phyloP scores from a whole-genome alignment of 306 rosid species.

The Dalbergia oliveri region DNA sequence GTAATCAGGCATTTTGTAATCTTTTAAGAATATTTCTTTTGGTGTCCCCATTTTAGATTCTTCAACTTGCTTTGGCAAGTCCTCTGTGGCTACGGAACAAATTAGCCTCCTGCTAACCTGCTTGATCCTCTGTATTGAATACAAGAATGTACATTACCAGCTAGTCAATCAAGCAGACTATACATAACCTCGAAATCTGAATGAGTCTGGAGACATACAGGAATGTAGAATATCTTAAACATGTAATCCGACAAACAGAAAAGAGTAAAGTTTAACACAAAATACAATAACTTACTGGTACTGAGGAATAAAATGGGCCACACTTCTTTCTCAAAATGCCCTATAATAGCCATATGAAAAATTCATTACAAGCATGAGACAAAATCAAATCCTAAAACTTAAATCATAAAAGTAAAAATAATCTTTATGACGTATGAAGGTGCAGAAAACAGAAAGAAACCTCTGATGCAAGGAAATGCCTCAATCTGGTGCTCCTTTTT shows the following conservation, averaged over 20 bases:
- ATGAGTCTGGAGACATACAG: slow-evolving; percentile 18
- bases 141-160: slow-evolving; percentile 43
- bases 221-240: slow-evolving; percentile 1
- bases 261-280: slow-evolving; percentile 17
- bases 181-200: neutral
- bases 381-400: neutral
- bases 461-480: slow-evolving; percentile 68
- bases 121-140: slow-evolving; percentile 63
- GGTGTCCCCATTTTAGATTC: slow-evolving; percentile 81
- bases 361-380: slow-evolving; percentile 28
- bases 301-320: slow-evolving; percentile 49
- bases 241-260: slow-evolving; percentile 24
- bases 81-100: slow-evolving; percentile 85
- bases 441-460: slow-evolving; percentile 48
- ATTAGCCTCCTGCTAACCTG: slow-evolving; percentile 63
- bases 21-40: slow-evolving; percentile 89
- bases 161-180: slow-evolving; percentile 22
- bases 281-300: slow-evolving; percentile 64
- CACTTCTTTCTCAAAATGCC: slow-evolving; percentile 48
- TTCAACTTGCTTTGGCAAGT: slow-evolving; percentile 67
- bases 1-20: slow-evolving; percentile 91
- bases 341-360: slow-evolving; percentile 56
- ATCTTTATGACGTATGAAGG: neutral
- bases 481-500: slow-evolving; percentile 57
- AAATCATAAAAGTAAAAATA: neutral